Base-by-base conservation (phyloP, 352 stramenopile species). In the Phytophthora boehmeriae region DNA sequence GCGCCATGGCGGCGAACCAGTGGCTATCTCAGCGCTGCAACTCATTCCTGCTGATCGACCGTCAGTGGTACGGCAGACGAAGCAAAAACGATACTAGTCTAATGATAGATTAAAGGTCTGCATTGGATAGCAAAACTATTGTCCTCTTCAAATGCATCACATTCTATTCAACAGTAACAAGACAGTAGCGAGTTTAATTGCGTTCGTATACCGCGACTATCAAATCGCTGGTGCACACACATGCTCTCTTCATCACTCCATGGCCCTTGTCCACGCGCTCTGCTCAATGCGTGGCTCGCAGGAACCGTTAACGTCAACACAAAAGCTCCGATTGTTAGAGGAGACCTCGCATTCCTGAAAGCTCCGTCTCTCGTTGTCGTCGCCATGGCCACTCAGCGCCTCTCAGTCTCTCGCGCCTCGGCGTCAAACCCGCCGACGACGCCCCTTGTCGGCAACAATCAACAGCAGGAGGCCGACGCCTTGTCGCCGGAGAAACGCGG, bases 371-470 rank as follows among this genome's bases (percentile, higher is more conserved):
- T 5, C 22, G 1, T 16, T 27, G 8, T 32, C 22, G 8, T 19
- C 39, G 22, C 22, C 14, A 66, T 71, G 62, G 6, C 25, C 25
- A 66, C 38, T 50, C 63, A 71, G n/a, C 63, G 56, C 17, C 25
- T 59, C 44, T 71, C 63, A 9, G 36, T 66, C 56, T 71, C 63
- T 13, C 56, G 45, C 25, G 63, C 57, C 36, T 67, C 63, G 45
- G 57, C 67, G 57, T 71, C 63, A 4, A 59, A 48, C 39, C 56
- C 52, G n/a, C 50, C 63, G 51, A 67, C 63, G 51, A 67, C 57
- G 23, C 51, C 63, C 19, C 50, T 62, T 27, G 50, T 51, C 17
- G 34, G 19, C 14, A 9, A n/a, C 9, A 28, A 47, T n/a, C 46
- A 41, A 9, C 14, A 25, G 5, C 47, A 38, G 3, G 39, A 36